phyloP scores from a whole-genome alignment of 139 green algal genomes.

The Asterochloris erici region DNA sequence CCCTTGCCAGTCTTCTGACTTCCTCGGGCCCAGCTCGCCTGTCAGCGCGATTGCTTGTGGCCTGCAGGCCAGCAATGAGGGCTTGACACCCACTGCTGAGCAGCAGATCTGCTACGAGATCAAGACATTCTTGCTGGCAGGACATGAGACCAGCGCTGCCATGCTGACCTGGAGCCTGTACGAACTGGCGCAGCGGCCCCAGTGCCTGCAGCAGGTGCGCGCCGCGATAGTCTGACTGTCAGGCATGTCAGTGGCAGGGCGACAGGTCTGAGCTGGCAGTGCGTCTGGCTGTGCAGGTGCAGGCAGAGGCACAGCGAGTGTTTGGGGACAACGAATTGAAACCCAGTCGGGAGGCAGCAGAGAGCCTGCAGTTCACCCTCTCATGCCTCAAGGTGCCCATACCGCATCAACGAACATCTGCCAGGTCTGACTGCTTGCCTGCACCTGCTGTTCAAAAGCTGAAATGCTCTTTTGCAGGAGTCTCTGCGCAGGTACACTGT shows the following conservation, averaged over 20 bases:
- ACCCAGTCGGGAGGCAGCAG: slow-evolving; percentile 46
- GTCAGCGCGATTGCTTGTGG: not conserved
- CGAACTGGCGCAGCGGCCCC: slow-evolving; percentile 59
- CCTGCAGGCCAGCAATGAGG: slow-evolving; percentile 47
- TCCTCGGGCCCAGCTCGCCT: not conserved
- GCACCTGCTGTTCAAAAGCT: not conserved
- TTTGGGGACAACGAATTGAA: slow-evolving; percentile 37
- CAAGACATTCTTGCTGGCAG: slow-evolving; percentile 95
- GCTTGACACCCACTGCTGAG: slow-evolving; percentile 62
- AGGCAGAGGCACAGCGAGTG: slow-evolving; percentile 41
- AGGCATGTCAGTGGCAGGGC: not conserved
- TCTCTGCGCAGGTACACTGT: slow-evolving; percentile 80
- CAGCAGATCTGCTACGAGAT: slow-evolving; percentile 93
- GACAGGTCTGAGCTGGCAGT: not conserved
- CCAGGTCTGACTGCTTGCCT: not conserved
- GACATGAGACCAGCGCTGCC: slow-evolving; percentile 90
- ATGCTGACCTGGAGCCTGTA: slow-evolving; percentile 90
- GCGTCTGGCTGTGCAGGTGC: slow-evolving; percentile 32
- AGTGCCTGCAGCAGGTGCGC: slow-evolving; percentile 35
- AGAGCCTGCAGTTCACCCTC: slow-evolving; percentile 79
- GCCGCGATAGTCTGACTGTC: too few relatives aligned
- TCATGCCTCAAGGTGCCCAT: slow-evolving; percentile 68
- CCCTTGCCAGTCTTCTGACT: not conserved
- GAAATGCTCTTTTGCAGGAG: slow-evolving; percentile 38
- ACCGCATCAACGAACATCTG: not conserved